phyloP scores from a whole-genome alignment of 257 asterid genomes.

The Knoxia roxburghii region DNA sequence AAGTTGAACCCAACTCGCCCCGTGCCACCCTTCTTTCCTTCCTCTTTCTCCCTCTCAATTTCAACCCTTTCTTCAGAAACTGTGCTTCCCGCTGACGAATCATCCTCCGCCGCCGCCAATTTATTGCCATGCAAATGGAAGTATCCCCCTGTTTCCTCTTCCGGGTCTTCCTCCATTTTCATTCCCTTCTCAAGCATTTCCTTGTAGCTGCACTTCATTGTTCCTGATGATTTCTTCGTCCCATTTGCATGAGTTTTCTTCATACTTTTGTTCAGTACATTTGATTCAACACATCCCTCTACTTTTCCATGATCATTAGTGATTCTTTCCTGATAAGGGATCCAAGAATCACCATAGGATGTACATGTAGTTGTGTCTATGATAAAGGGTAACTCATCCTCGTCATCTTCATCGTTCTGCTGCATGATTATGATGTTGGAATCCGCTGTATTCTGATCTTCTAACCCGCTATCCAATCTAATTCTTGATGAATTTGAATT shows the following conservation, averaged over 20 bases:
- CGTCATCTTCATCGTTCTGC: too few relatives aligned
- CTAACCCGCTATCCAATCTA: too few relatives aligned
- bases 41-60: neutral
- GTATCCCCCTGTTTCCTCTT: neutral
- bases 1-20: neutral
- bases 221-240: neutral
- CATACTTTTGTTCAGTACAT: slow-evolving; percentile 6
- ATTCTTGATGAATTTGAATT: too few relatives aligned
- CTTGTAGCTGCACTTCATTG: slow-evolving; percentile 39
- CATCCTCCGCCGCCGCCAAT: too few relatives aligned
- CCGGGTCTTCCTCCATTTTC: slow-evolving; percentile 16
- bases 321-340: too few relatives aligned
- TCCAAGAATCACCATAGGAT: too few relatives aligned
- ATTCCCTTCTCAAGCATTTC: slow-evolving; percentile 35
- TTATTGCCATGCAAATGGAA: too few relatives aligned
- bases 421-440: too few relatives aligned
- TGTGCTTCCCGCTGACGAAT: slow-evolving; percentile 4
- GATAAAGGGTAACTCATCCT: neutral
- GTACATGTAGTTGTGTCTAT: too few relatives aligned
- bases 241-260: slow-evolving; percentile 15
- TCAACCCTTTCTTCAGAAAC: neutral
- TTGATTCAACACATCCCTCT: neutral
- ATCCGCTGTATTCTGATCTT: too few relatives aligned
- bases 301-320: too few relatives aligned
- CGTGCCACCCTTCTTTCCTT: slow-evolving; percentile 4